Base-by-base conservation (phyloP, 768 basidiomycete species). In the Leccinum truebloodii region DNA sequence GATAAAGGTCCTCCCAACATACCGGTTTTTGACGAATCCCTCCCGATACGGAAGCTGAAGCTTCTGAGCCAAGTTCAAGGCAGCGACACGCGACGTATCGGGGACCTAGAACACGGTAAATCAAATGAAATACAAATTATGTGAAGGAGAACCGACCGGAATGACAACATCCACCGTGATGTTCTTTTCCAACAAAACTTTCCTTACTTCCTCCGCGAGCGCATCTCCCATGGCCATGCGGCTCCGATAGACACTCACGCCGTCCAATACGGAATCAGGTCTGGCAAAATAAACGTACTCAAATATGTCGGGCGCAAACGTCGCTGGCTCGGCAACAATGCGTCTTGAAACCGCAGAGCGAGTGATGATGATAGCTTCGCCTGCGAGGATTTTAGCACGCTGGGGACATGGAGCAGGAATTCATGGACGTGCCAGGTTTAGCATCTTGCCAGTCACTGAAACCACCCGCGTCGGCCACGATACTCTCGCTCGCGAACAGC, bases 181-280 rank as follows among this genome's bases (percentile, higher is more conserved):
- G 44, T 87, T 82, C 49, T 83, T 83, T 62, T 86, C 83, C 51
- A 78, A 72, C 52, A 99, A 78, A 46, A 95, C 85, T 24, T 83
- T 81, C 71, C 83, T 77, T 26, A 97, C 95, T 75, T 95, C 91
- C 48, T 86, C 89, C 1, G 95, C 96, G 52, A 99, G 84, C 6
- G 89, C 86, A 71, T 98, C 95, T 58, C 97, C 97, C 97, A 99
- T 99, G 1, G 97, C 94, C 97, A 98, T 98, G 41, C 97, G 89
- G 71, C 93, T 92, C 52, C 97, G 86, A 75, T 98, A 98, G 50
- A 98, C 97, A 70, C 92, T 95, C 74, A 99, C 88, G 48, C 96
- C 95, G 70, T 99, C 95, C 54, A 99, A 81, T 54, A 98, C 97
- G 6, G 94, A 97, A 77, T 99, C 97, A 0, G 96, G 97, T 58